Percentiles rank a stretch among this genome's conserved stretches.
phyloP scores from a whole-genome alignment of 495 filamentous ascomycete genomes.

The Neurospora discreta region DNA sequence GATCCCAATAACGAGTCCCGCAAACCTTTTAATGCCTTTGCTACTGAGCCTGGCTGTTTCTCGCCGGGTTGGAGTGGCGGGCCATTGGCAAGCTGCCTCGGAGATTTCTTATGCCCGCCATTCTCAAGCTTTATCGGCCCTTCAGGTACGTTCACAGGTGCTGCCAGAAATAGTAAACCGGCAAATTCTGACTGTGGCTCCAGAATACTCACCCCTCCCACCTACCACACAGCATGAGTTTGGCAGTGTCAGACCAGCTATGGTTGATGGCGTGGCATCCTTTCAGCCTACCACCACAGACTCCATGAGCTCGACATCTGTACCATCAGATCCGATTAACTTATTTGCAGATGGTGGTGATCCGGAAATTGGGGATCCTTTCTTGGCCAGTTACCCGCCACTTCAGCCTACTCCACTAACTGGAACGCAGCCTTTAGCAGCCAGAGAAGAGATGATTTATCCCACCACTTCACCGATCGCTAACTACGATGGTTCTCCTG shows the following conservation, averaged over 20 bases:
- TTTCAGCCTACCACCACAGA: conserved; percentile 15
- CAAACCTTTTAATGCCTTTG: conserved; percentile 9
- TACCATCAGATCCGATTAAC: conserved; percentile 11
- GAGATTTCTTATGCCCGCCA: conserved; percentile 28
- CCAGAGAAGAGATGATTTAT: conserved; percentile 36
- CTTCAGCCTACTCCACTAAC: conserved; percentile 27
- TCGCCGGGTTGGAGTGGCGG: conserved; percentile 21
- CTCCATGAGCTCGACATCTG: conserved; percentile 12
- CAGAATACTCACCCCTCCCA: conserved; percentile 24
- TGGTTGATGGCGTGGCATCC: conserved; percentile 18
- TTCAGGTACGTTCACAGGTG: conserved; percentile 11
- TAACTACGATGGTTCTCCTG: conserved; percentile 16
- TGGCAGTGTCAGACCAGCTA: conserved; percentile 14
- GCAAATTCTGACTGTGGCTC: conserved; percentile 1
- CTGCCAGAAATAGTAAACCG: not conserved
- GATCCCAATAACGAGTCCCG: conserved; percentile 11
- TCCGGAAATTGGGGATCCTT: conserved; percentile 19
- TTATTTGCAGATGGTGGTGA: conserved; percentile 24
- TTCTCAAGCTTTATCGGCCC: conserved; percentile 29
- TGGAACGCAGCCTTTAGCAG: conserved; percentile 25
- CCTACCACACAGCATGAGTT: conserved; percentile 24
- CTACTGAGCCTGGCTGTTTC: conserved; percentile 10
- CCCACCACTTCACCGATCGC: conserved; percentile 18
- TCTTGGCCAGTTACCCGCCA: conserved; percentile 29
- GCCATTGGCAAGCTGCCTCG: conserved; percentile 28